Evolutionary conservation across 2,329 filamentous ascomycete species (phyloP).

Genomic region (Magnaporthiopsis poae): DNA sequence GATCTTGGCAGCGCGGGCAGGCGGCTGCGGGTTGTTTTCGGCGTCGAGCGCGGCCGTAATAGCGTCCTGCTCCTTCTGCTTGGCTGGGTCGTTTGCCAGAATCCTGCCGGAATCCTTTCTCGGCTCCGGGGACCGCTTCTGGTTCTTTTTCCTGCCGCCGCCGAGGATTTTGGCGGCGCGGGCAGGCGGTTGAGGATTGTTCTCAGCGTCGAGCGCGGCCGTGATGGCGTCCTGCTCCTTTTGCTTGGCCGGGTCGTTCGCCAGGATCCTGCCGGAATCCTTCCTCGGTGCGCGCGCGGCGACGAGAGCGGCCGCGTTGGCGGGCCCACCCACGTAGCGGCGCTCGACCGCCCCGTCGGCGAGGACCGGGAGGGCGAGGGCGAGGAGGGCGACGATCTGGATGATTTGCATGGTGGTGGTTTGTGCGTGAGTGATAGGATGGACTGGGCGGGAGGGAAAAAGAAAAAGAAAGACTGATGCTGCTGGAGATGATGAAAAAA

Average conservation of each 20-base stretch:
- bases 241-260: not conserved
- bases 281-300: not conserved
- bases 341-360: not conserved
- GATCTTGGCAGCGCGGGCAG: not conserved
- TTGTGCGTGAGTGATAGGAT: not conserved
- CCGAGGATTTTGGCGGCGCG: not conserved
- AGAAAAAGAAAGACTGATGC: too few species aligned
- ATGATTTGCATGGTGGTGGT: not conserved
- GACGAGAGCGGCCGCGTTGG: not conserved
- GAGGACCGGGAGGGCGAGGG: not conserved
- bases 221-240: not conserved
- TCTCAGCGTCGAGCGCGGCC: not conserved
- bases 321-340: not conserved
- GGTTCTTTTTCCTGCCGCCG: not conserved
- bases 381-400: not conserved
- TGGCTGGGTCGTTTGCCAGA: not conserved
- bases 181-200: conserved; percentile 1
- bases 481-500: too few species aligned
- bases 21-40: conserved; percentile 1
- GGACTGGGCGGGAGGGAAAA: too few species aligned
- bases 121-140: too few species aligned
- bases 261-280: not conserved
- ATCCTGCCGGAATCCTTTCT: too few species aligned
- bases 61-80: not conserved
- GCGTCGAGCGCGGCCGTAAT: not conserved